These are phyloP conservation scores for Lentinula sp. DNA, from an alignment of 768 basidiomycete species.

Conservation along the genomic window DNA sequence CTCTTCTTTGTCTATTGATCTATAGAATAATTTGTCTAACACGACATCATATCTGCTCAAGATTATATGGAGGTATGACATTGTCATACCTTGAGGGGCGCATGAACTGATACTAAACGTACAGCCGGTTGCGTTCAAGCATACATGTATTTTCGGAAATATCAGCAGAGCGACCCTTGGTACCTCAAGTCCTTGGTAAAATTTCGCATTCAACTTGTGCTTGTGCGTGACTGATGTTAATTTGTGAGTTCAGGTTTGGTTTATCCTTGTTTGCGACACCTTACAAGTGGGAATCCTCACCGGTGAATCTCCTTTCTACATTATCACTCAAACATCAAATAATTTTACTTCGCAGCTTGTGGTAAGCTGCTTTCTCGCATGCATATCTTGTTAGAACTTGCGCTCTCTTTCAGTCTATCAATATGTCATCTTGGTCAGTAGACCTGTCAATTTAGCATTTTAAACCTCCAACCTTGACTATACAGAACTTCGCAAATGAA, in stretches of 20 bases:
- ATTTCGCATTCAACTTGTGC: not conserved
- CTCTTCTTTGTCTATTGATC: not conserved
- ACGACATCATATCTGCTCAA: not conserved
- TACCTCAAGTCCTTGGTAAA: not conserved
- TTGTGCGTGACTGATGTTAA: not conserved
- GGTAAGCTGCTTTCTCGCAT: not conserved
- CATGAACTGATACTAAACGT: not conserved
- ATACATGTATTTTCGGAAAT: conserved; percentile 4
- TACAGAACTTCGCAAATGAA: conserved; percentile 7
- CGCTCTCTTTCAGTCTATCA: not conserved
- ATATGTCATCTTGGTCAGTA: not conserved
- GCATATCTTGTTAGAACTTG: not conserved
- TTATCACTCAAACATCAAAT: not conserved
- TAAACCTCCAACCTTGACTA: not conserved
- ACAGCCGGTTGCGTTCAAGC: conserved; percentile 5
- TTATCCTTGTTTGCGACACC: conserved; percentile 11
- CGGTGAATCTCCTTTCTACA: not conserved
- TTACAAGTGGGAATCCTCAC: conserved; percentile 9
- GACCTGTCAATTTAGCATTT: not conserved
- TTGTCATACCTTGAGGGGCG: not conserved
- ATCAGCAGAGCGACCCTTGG: not conserved
- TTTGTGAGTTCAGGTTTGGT: conserved; percentile 3
- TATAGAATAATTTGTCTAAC: not conserved
- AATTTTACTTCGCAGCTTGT: not conserved
- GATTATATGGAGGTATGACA: not conserved